Evolutionary conservation across 2,329 filamentous ascomycete genomes (phyloP), one percentile per base, ranked within the genome.

Genomic region (Calonectria pteridis): DNA sequence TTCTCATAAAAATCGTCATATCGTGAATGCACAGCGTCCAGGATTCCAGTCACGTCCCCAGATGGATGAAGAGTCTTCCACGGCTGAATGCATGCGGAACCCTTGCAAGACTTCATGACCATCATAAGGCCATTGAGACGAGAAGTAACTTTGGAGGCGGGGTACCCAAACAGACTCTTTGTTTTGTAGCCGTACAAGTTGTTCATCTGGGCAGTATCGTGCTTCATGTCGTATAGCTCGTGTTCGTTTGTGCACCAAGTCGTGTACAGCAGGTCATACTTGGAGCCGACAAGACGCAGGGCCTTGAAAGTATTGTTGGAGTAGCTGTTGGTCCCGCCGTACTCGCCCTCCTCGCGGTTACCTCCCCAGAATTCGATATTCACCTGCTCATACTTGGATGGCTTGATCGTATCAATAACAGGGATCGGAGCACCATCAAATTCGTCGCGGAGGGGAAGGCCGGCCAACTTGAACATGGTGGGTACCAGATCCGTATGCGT

Each of bases 401-500:
- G 16, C 2, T 50, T 31, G 23, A 69, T 64, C 6, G 5, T n/a
- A 2, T 53, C 26, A 20, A n/a, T 26, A 10, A 88, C 67, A 0
- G 87, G 85, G 43, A 91, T 88, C 0, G 88, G 81, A 1, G 82
- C 79, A 0, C 89, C 89, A 75, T 91, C 90, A 74, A 91, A 90
- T 43, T 90, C 88, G 1, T 82, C 77, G 0, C 86, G 84, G 2
- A 84, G 76, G 0, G 83, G 77, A 3, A 82, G 82, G 26, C 79
- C 79, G 1, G 81, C 79, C 0, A 86, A 75, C 1, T 85, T 77
- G 6, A 91, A 85, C 43, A 92, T 83, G 0, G 90, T 91, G 0
- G 89, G 89, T 0, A 87, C 89, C 10, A 92, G 81, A 73, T 91
- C 90, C 3, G 88, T 88, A 67, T 91, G 89, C 0, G 87, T 86